A percentile compares a stretch with the other conserved stretches of the same genome.
phyloP scores from a whole-genome alignment of 257 asterid species.

The Nicotiana noctiflora region DNA sequence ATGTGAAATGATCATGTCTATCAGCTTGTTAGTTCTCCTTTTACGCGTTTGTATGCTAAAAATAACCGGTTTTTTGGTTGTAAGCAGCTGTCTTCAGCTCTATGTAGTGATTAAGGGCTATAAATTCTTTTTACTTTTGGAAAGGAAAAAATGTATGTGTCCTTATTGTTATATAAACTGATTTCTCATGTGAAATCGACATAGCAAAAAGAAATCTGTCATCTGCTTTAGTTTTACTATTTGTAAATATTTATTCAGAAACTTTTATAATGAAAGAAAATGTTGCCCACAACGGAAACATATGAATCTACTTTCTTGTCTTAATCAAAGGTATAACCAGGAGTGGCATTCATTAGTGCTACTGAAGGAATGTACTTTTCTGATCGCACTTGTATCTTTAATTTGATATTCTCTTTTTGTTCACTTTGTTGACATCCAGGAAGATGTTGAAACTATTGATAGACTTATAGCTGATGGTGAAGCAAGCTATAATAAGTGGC shows the following conservation, averaged over 20 bases:
- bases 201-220: too few relatives aligned
- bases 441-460: conserved; percentile 71
- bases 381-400: not conserved
- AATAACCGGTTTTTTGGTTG: not conserved
- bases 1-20: not conserved
- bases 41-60: not conserved
- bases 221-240: not conserved
- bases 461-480: conserved; percentile 68
- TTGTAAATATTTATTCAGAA: not conserved
- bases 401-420: not conserved
- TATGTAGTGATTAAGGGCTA: not conserved
- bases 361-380: not conserved
- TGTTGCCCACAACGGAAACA: not conserved
- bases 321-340: not conserved
- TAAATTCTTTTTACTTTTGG: not conserved
- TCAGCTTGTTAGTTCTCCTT: not conserved
- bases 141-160: not conserved
- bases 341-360: not conserved
- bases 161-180: not conserved
- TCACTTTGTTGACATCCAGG: conserved; percentile 35
- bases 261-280: not conserved
- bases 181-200: not conserved
- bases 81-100: not conserved
- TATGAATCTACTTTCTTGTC: not conserved
- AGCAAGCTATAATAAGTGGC: conserved; percentile 56